Conservation (phyloP, 192 early-diverging fungal genomes). For the Jimgerdemannia flammicorona region DNA sequence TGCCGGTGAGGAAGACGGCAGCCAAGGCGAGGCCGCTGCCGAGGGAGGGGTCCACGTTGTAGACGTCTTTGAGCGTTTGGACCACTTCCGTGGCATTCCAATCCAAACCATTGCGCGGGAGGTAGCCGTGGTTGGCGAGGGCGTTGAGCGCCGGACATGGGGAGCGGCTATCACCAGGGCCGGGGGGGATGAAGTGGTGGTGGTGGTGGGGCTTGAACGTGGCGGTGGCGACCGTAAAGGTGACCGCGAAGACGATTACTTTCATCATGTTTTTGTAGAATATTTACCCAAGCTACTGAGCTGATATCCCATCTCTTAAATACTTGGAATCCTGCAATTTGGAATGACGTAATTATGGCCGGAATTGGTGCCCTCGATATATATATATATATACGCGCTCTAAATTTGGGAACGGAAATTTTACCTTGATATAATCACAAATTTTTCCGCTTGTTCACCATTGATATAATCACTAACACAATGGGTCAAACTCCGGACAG, state of each 20-base stretch:
- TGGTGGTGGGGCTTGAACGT: neutral
- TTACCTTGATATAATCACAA: too few species aligned
- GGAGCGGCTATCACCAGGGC: slow-evolving; percentile 4
- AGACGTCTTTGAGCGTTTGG: neutral
- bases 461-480: too few species aligned
- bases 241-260: neutral
- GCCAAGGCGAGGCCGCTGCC: neutral
- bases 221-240: neutral
- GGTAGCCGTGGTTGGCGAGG: slow-evolving; percentile 21
- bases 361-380: too few species aligned
- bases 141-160: slow-evolving; percentile 20
- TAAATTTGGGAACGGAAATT: too few species aligned
- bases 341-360: too few species aligned
- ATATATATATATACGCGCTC: too few species aligned
- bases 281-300: too few species aligned
- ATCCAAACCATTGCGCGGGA: neutral
- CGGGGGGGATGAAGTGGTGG: slow-evolving; percentile 13
- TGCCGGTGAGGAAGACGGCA: neutral
- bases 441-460: too few species aligned
- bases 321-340: too few species aligned
- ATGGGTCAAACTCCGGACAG: too few species aligned
- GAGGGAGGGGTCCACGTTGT: neutral
- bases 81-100: slow-evolving; percentile 3
- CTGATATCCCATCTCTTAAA: too few species aligned
- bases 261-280: neutral